Base-by-base conservation (phyloP, 2,329 filamentous ascomycete species). In the Colletotrichum sp. region DNA sequence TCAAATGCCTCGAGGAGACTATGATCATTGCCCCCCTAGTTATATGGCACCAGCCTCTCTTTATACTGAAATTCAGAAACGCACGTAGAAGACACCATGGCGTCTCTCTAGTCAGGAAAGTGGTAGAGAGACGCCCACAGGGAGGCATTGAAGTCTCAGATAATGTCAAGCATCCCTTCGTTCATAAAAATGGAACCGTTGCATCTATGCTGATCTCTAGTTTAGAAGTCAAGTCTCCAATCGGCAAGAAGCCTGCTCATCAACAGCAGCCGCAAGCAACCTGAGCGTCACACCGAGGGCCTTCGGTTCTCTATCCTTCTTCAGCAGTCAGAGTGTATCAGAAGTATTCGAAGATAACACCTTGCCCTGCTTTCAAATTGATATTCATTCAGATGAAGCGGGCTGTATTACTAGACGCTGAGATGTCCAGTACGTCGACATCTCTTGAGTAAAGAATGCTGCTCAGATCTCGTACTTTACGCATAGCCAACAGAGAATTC, bases 121-220 rank as follows among this genome's bases (percentile, higher is more conserved):
- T 44, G 18, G 18, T n/a, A 9, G 18, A 9, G 16, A 39, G 16
- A 49, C 10, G 5, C 9, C 18, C 2, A 7, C 39, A n/a, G 6
- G 18, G 18, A 49, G 24, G 24, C 24, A 26, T n/a, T 49, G 3
- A 6, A 12, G 1, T 49, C 5, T 6, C 39, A 12, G 18, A 49
- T 4, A 3, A 21, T 49, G 0, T 49, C 18, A 1, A 18, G 36
- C 36, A 18, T 39, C 5, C 0, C 36, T 18, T 9, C 1, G 16
- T 39, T 18, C 0, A 39, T 39, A 8, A 39, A 39, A 18, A 39
- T 39, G 16, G 2, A 9, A 3, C 8, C 2, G 8, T 18, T 10
- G 1, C 39, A 44, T 44, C 39, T 9, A 12, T n/a, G 39, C 9
- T 44, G 1, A n/a, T n/a, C 2, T 0, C 39, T 44, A 44, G 39